Conservation (phyloP, 768 basidiomycete genomes). For the Mycena kentingensis region DNA sequence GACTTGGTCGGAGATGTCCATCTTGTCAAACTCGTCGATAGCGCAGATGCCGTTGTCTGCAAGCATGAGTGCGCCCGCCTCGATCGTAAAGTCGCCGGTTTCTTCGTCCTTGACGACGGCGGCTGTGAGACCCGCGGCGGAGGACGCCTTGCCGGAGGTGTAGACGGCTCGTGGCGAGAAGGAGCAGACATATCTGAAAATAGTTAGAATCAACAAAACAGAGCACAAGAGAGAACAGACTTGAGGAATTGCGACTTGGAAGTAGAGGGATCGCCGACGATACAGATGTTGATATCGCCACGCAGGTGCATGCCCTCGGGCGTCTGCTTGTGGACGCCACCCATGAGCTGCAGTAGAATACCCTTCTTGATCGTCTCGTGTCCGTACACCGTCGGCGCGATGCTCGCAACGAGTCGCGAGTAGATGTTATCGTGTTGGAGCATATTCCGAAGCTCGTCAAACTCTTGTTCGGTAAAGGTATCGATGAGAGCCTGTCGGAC, state of each 20-base stretch:
- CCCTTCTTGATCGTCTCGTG: constrained; percentile 99
- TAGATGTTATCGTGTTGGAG: constrained; percentile 95
- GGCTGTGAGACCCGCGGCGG: constrained; percentile 97
- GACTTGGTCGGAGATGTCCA: constrained; percentile 98
- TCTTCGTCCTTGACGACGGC: constrained; percentile 99
- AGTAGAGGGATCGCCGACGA: constrained; percentile 95
- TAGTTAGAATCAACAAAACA: constrained; percentile 2
- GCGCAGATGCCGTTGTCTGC: constrained; percentile 99
- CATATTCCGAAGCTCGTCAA: constrained; percentile 94
- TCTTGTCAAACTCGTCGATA: constrained; percentile 99
- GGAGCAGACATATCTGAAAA: constrained; percentile 87
- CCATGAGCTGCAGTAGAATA: constrained; percentile 93
- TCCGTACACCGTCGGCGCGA: constrained; percentile 97
- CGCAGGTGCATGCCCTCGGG: constrained; percentile 96
- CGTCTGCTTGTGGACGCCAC: constrained; percentile 97
- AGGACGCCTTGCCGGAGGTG: constrained; percentile 99
- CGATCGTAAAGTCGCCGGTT: constrained; percentile 98
- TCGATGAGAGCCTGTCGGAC: constrained; percentile 76
- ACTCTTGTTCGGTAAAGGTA: constrained; percentile 89
- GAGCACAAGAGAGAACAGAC: constrained; percentile 39
- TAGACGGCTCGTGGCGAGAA: constrained; percentile 98
- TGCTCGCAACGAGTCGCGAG: constrained; percentile 87
- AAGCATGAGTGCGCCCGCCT: constrained; percentile 98
- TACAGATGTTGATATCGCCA: constrained; percentile 98
- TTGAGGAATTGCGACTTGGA: constrained; percentile 99